Conservation (phyloP, 371 early-diverging fungal genomes). For the Mortierella polycephala region DNA sequence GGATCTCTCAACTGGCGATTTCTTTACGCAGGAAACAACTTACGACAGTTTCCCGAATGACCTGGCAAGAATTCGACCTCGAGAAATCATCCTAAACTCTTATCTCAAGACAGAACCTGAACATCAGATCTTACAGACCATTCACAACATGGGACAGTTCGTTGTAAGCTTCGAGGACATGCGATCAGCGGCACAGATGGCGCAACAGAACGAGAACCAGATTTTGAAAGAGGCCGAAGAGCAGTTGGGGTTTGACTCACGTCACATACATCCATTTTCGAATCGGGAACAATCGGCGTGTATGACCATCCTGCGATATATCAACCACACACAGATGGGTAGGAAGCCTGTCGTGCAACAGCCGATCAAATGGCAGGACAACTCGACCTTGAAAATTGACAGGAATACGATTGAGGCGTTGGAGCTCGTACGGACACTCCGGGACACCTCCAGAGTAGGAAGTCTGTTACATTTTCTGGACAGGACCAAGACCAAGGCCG, state of each 20-base stretch:
- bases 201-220: conserved; percentile 10
- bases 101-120: conserved; percentile 23
- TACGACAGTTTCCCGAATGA: conserved; percentile 68
- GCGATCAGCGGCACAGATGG: conserved; percentile 38
- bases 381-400: conserved; percentile 68
- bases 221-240: conserved; percentile 29
- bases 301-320: conserved; percentile 63
- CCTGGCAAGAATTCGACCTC: conserved; percentile 84
- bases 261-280: conserved; percentile 39
- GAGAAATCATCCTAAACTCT: conserved; percentile 78
- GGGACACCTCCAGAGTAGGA: conserved; percentile 62
- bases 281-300: conserved; percentile 62
- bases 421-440: conserved; percentile 64
- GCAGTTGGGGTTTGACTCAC: conserved; percentile 28
- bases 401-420: conserved; percentile 68
- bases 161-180: conserved; percentile 52
- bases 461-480: conserved; percentile 79
- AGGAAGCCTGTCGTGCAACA: conserved; percentile 59
- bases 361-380: conserved; percentile 59
- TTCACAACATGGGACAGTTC: conserved; percentile 24
- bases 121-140: conserved; percentile 28
- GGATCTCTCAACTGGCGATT: conserved; percentile 93
- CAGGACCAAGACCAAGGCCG: conserved; percentile 82
- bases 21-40: conserved; percentile 70
- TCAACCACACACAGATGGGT: conserved; percentile 66